Evolutionary conservation across 305 asterid genomes (phyloP), one percentile per base, ranked within the genome.

Genomic region (Salvia sclarea): DNA sequence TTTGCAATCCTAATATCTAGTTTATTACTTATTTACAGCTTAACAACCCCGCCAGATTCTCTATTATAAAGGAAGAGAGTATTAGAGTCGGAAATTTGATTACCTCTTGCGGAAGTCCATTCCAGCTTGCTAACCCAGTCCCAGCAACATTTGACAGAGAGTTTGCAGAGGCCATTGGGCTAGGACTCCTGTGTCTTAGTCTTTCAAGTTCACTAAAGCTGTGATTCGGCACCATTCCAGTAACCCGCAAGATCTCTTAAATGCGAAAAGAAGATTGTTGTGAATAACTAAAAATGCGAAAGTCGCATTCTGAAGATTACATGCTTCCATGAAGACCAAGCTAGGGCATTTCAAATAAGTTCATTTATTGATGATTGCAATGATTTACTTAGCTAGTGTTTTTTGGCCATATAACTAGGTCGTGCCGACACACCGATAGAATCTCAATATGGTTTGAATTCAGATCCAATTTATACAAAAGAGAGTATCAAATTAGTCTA

Each of bases 131-230:
- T 75, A 91, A 76, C 68, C 97, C 95, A 40, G 91, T 69, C 65
- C 94, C 87, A 12, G 79, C 66, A 61, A 85, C 86, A 77, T 79
- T 90, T 50, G 97, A 78, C 76, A 92, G 66, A 70, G 86, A 87
- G 76, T 90, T 85, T 22, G 95, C 76, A 18, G 98, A 91, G 62
- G 96, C 95, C 98, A 94, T 94, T 8, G 98, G 98, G 81, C 96
- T 91, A 57, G 97, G 98, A 73, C 98, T 94, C 83, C 98, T 83
- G 66, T 91, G 97, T 62, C 96, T 87, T 65, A 91, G 76, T 73
- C 96, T 83, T 69, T 94, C 98, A 44, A 91, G 86, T 70, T 94
- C 98, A 16, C 90, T 83, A 69, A 86, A 91, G 75, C 91, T 80
- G 80, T 86, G 97, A 79, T 82, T 91, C 37, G 91, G 96, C 83